Base-by-base conservation (phyloP, 2,329 filamentous ascomycete species). In the Sclerotinia sclerotiorum region DNA sequence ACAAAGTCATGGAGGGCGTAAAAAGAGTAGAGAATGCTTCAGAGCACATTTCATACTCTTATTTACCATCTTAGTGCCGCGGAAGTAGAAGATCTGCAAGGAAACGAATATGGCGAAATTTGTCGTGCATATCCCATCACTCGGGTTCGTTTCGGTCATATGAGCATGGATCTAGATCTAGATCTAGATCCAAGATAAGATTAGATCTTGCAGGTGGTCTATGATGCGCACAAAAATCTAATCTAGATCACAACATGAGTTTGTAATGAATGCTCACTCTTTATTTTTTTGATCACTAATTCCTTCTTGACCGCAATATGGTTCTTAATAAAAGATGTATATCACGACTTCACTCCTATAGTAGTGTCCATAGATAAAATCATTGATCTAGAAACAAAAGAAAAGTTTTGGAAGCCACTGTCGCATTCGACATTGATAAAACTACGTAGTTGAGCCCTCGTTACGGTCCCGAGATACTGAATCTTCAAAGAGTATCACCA, bases 61-160 rank as follows among this genome's bases (percentile, higher is more conserved):
- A 39, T 39, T 35, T 19, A 17, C 35, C 58, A 32, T 51, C 13
- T 49, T 39, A 35, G 21, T 24, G 51, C 49, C 44, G 21, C 3
- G 29, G 13, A 42, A 24, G 55, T 57, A 57, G 11, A 29, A 3
- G n/a, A 62, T 62, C 21, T 51, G 29, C 46, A 39, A 35, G 44
- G 46, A 39, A 51, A 2, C 35, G 10, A 24, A 19, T 51, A 62
- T 62, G 58, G 46, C 29, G 58, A 62, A 39, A 62, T 51, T 39
- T 21, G 35, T 51, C 27, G n/a, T 51, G 58, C 58, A 51, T 62
- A 62, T 62, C 58, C 29, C 60, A 7, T 62, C 46, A 51, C 29
- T 62, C 46, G 46, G 46, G 60, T 27, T 62, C 7, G 21, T 56
- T 56, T 56, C 54, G 54, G 54, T 55, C 19, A 29, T 52, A 49